phyloP scores from a whole-genome alignment of 2,329 filamentous ascomycete species.

The Microdochium nivale region DNA sequence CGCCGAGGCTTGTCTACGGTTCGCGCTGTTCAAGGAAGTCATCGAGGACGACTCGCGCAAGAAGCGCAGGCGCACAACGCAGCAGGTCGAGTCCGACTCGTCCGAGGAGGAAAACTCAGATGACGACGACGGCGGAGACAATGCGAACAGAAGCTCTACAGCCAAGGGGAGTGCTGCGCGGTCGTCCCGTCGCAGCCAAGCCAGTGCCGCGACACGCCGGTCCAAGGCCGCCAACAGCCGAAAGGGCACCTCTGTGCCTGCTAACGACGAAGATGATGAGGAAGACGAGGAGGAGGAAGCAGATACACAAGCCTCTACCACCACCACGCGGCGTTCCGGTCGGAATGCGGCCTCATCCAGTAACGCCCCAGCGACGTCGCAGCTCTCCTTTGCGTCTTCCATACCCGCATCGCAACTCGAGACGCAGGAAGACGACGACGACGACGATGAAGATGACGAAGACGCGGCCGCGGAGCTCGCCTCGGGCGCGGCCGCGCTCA shows the following conservation, averaged over 20 bases:
- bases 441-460: constrained; percentile 29
- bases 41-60: constrained; percentile 71
- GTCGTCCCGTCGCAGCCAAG: constrained; percentile 18
- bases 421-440: constrained; percentile 31
- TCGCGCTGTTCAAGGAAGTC: constrained; percentile 95
- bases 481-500: constrained; percentile 24
- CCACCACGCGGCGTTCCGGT: constrained; percentile 32
- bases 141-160: constrained; percentile 24
- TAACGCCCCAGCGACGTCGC: constrained; percentile 23
- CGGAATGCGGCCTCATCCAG: constrained; percentile 25
- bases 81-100: constrained; percentile 47
- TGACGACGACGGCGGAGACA: constrained; percentile 50
- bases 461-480: constrained; percentile 18
- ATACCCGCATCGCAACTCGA: constrained; percentile 64
- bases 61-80: constrained; percentile 66
- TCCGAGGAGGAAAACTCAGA: constrained; percentile 51
- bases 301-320: constrained; percentile 27
- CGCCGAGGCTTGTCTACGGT: constrained; percentile 83
- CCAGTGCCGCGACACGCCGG: constrained; percentile 15
- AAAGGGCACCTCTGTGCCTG: constrained; percentile 16
- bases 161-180: constrained; percentile 27
- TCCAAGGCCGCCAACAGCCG: constrained; percentile 4
- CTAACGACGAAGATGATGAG: constrained; percentile 19
- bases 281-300: constrained; percentile 42
- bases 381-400: constrained; percentile 68